Evolutionary conservation across 768 basidiomycete species (phyloP), one percentile per base, ranked within the genome.

Genomic region (Boletales sp.): DNA sequence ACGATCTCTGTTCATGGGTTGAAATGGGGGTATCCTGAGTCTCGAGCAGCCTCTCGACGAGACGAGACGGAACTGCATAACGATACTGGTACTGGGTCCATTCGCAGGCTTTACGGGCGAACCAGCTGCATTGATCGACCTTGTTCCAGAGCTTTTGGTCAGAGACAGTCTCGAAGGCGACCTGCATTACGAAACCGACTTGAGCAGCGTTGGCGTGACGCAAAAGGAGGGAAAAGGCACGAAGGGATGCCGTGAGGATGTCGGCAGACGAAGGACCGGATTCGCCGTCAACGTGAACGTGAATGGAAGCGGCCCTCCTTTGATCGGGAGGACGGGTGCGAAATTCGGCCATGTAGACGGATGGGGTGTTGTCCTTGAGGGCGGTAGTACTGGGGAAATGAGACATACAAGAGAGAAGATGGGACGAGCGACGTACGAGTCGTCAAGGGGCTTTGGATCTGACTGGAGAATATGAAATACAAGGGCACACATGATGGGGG

Each of bases 1-100:
- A 69, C 0, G 89, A 76, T 42, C 70, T 74, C 42, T 87, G 86
- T 47, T 84, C 71, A 32, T 72, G 56, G 3, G 75, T 74, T 8
- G 77, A 66, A 33, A 71, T 59, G 0, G 75, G 62, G 0, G 71
- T 61, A 47, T 88, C 86, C 59, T 81, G 84, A 41, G 76, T 77
- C 53, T 80, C 76, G 18, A 83, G 74, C 5, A 96, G 77, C 21
- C 79, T 78, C 60, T 94, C 92, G 12, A 95, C 83, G 4, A 95
- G 72, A 63, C 84, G 81, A 1, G 90, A 89, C 3, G 94, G 90
- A 8, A 96, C 81, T 21, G 86, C 87, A 60, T 90, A 95, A 21
- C 94, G 87, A 67, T 94, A 94, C 64, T 94, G 94, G 56, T 94
- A 91, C 62, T 89, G 90, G 6, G 89, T 80, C 88, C 90, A 94